Evolutionary conservation across 805 yeast genomes (phyloP), one percentile per base, ranked within the genome.

Genomic region (Starmerella potacharoeniae): DNA sequence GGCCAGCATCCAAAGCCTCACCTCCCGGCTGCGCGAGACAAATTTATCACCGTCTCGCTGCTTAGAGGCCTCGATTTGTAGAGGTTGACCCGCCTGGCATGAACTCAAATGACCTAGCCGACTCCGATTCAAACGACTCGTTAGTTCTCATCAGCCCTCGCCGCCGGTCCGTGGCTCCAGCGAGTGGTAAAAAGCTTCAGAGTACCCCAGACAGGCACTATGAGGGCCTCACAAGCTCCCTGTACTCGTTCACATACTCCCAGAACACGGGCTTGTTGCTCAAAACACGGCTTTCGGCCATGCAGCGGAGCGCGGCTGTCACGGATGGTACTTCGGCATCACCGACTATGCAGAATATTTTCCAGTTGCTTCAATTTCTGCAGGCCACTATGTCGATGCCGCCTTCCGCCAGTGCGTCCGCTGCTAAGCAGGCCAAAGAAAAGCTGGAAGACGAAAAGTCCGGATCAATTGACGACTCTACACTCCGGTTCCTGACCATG

Each of bases 201-300:
- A 7, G 13, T 14, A 8, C 35, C n/a, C 35, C 29, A 3, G 22
- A 36, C 14, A 5, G 9, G 43, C 43, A 35, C 28, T 29, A 36
- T 31, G 51, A 48, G 7, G 51, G 36, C 10, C 42, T 52, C 43
- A 34, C 55, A 13, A 28, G 14, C 22, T 55, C 59, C 30, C 52
- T 46, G 6, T 62, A 55, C 40, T 55, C 64, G 5, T 62, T 52
- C 53, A 56, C 65, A 11, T 64, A 61, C 45, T 55, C 62, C 4
- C 55, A 56, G n/a, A 56, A 49, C 14, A 60, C 61, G 9, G 54
- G 58, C 3, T 41, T 57, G 28, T 44, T 62, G 29, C 53, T 62
- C 9, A 34, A 42, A 28, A 43, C 64, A n/a, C 58, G 66, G 33
- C 52, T 64, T 16, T 29, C 49, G 14, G 58, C 61, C 10, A 56